Evolutionary conservation across 106 monocot genomes (phyloP), one percentile per base, ranked within the genome.

Genomic region (Platanthera guangdongensis): DNA sequence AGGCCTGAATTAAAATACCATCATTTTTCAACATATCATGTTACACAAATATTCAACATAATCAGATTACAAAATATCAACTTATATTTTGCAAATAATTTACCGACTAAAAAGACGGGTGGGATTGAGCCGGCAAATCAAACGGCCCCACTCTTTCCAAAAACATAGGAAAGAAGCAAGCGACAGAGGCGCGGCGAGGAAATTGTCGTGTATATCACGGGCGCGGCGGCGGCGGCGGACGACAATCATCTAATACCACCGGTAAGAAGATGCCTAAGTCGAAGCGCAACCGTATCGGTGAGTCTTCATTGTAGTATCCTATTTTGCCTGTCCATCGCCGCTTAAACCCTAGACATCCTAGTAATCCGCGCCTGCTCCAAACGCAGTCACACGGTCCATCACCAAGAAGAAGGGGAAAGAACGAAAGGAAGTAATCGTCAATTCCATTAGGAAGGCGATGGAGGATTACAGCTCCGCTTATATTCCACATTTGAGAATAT

Each of bases 401-500:
- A 94, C 97, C 47, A 99, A 91, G 89, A 99, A 99, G 78, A 94
- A 94, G 82, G 97, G 91, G 7, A 86, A 77, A 67, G 84, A 77
- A 63, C 94, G 88, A 75, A 99, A 94, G 81, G 97, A 94, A 76
- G 73, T 70, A 3, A 52, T 99, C 52, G 87, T 90, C 45, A 82
- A 67, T 69, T 57, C 78, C 0, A 86, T 99, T 62, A 91, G 84
- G 76, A 83, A 99, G 73, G 91, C 91, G 3, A 21, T 90, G 21
- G 91, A 94, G n/a, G 79, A 80, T 18, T 88, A 89, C 70, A 74
- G 59, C 47, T 86, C 85, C 19, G 90, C 83, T 30, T 94, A 92
- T 80, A 88, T 81, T 99, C 94, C 82, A 77, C 86, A 39, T 99
- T 83, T 52, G 91, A 99, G 77, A 99, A 94, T 82, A 99, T 99